Evolutionary conservation across 768 basidiomycete species (phyloP).

Genomic region (Tylopilus sp.): DNA sequence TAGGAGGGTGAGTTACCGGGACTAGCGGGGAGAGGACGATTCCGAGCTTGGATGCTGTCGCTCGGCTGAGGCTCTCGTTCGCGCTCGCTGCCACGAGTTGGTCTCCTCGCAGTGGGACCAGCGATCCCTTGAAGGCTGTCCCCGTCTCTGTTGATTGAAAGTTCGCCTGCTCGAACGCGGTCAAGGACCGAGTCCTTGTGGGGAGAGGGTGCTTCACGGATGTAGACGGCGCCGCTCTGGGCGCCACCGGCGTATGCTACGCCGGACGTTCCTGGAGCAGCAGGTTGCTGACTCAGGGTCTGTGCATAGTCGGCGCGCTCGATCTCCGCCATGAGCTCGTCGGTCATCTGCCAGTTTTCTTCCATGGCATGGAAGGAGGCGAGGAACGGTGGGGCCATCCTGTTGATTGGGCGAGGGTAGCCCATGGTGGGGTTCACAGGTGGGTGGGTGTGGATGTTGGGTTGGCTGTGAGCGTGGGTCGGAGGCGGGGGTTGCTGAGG

Average conservation of each 20-base stretch:
- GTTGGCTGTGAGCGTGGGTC: slow-evolving; percentile 24
- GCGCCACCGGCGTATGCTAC: slow-evolving; percentile 48
- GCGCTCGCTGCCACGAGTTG: slow-evolving; percentile 27
- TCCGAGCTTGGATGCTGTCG: slow-evolving; percentile 24
- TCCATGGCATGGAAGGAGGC: slow-evolving; percentile 51
- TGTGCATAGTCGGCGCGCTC: slow-evolving; percentile 69
- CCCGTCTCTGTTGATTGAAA: slow-evolving; percentile 52
- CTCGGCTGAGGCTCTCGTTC: slow-evolving; percentile 40
- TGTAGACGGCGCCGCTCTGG: slow-evolving; percentile 35
- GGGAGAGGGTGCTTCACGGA: slow-evolving; percentile 38
- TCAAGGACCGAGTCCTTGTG: slow-evolving; percentile 53
- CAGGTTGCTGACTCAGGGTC: slow-evolving; percentile 43
- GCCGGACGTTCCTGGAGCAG: slow-evolving; percentile 38
- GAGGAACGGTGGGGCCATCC: slow-evolving; percentile 53
- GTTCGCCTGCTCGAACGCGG: slow-evolving; percentile 49
- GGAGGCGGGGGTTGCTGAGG: slow-evolving; percentile 34
- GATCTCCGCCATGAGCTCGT: slow-evolving; percentile 67
- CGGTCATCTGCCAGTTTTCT: slow-evolving; percentile 64
- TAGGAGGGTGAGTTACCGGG: slow-evolving; percentile 36
- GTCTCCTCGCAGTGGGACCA: slow-evolving; percentile 14
- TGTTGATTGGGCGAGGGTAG: slow-evolving; percentile 64
- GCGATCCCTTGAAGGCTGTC: slow-evolving; percentile 40
- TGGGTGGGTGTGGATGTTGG: slow-evolving; percentile 23
- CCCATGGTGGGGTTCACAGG: slow-evolving; percentile 37
- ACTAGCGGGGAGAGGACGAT: slow-evolving; percentile 32